phyloP scores from a whole-genome alignment of 495 filamentous ascomycete genomes.

The Aspergillus mulundensis region DNA sequence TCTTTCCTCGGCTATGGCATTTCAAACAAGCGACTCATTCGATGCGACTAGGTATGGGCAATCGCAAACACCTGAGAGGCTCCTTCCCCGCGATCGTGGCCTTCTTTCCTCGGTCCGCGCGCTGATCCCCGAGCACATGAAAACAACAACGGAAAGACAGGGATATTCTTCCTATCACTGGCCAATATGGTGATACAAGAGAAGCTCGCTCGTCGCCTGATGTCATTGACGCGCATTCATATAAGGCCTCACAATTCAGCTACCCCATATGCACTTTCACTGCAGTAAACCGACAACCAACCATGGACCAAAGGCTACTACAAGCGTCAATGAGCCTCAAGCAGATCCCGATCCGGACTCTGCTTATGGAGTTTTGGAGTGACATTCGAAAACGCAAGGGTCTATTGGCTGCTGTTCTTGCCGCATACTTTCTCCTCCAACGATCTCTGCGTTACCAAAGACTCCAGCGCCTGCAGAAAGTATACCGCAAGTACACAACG shows the following conservation, averaged over 20 bases:
- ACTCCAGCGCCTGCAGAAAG: conserved; percentile 35
- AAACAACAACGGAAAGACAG: not conserved
- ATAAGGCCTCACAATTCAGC: not conserved
- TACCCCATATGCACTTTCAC: not conserved
- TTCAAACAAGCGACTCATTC: not conserved
- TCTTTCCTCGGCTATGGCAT: not conserved
- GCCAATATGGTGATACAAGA: not conserved
- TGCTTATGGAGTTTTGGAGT: conserved; percentile 1
- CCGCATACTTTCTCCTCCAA: conserved; percentile 21
- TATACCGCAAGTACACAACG: conserved; percentile 42
- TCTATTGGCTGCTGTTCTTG: not conserved
- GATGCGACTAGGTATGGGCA: not conserved
- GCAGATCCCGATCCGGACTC: not conserved
- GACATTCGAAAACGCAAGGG: conserved; percentile 4
- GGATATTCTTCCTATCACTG: not conserved
- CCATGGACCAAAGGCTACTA: conserved; percentile 7
- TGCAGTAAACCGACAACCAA: not conserved
- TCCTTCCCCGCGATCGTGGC: not conserved
- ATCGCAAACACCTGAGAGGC: not conserved
- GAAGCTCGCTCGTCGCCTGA: not conserved
- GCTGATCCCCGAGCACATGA: conserved; percentile 3
- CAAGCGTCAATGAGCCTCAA: conserved; percentile 4
- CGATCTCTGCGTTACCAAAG: conserved; percentile 44
- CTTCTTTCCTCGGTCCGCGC: conserved; percentile 3
- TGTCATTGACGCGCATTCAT: not conserved